Evolutionary conservation across 495 filamentous ascomycete genomes (phyloP).

Genomic region (Tuber calosporum): DNA sequence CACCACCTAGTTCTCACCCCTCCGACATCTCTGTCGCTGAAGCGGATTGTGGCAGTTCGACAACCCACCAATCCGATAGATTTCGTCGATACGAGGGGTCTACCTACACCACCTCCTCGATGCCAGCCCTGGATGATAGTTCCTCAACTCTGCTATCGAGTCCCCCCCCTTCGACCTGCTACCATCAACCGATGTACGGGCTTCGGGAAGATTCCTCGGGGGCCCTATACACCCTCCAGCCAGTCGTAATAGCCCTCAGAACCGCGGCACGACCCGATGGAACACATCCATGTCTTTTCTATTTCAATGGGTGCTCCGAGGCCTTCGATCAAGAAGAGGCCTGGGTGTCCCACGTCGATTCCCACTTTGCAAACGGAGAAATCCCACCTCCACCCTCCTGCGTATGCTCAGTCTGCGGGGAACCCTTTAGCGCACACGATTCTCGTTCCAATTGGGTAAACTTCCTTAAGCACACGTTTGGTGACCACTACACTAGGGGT

Average conservation of each 20-base stretch:
- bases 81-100: neutral
- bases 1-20: neutral
- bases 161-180: neutral
- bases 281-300: slow-evolving; percentile 20
- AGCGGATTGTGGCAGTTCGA: neutral
- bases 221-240: slow-evolving; percentile 3
- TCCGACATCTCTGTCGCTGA: neutral
- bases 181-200: slow-evolving; percentile 19
- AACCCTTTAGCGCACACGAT: neutral
- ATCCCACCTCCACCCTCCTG: slow-evolving; percentile 14
- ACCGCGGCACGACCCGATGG: neutral
- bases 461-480: slow-evolving; percentile 21
- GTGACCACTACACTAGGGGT: neutral
- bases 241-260: neutral
- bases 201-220: slow-evolving; percentile 16
- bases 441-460: slow-evolving; percentile 12
- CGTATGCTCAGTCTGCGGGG: slow-evolving; percentile 19
- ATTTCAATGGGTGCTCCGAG: slow-evolving; percentile 13
- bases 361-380: slow-evolving; percentile 5
- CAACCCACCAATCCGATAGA: neutral
- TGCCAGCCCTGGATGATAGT: slow-evolving; percentile 1
- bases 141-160: slow-evolving; percentile 10
- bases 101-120: slow-evolving; percentile 11
- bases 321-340: neutral
- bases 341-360: slow-evolving; percentile 19